Base-by-base conservation (phyloP, 2,329 filamentous ascomycete species). In the Rosellinia necatrix region DNA sequence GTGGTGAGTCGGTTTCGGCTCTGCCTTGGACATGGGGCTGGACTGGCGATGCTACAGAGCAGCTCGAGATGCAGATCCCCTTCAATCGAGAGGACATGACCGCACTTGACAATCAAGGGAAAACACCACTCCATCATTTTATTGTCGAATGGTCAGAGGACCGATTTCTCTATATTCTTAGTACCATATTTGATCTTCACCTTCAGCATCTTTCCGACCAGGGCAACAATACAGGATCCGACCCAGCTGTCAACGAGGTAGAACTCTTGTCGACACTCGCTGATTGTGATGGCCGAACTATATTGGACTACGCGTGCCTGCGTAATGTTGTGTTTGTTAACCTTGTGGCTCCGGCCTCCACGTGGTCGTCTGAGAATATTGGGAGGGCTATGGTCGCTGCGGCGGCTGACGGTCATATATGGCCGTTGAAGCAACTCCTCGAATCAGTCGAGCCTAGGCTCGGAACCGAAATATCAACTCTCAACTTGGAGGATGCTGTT, bases 91-190 rank as follows among this genome's bases (percentile, higher is more conserved):
- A 53, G 19, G 49, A 53, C 19, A 37, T 46, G 19, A 27, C 4
- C 3, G n/a, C 21, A 38, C 30, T 37, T 37, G 49, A 52, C 19
- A 44, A 44, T 13, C 19, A 34, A 25, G 38, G 40, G 22, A 52
- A 52, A 52, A 52, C 49, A 37, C 49, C 49, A 37, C 40, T 52
- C 21, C 49, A 52, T 29, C 37, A 52, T 52, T 52, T 34, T 44
- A 44, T 52, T 22, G 40, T 37, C 13, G 29, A 27, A 52, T 52
- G 49, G 49, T 44, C 49, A 3, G 49, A 52, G 17, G 27, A 35
- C 29, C 49, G 38, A 37, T 24, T 52, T 24, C 8, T 2, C 15
- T 6, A 44, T 29, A 37, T 52, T 6, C 15, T 44, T 6, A 25
- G 19, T 22, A 27, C 38, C 10, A 4, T 52, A 27, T 44, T 15